Evolutionary conservation across 768 basidiomycete species (phyloP), one percentile per base, ranked within the genome.

Genomic region (Tylopilus sp.): DNA sequence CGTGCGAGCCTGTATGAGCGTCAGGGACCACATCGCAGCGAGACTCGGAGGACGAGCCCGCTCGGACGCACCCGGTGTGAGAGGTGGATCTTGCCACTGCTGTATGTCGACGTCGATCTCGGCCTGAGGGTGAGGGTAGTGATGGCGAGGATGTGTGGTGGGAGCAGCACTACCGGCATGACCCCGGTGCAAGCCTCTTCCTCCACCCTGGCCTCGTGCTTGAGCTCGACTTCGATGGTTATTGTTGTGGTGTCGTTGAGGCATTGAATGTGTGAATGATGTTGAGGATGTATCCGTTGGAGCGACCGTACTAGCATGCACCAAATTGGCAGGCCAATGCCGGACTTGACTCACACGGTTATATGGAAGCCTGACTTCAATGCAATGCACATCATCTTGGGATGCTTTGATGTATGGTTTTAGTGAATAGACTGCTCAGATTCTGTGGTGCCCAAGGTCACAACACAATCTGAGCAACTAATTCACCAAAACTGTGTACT

Each of bases 91-190:
- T 20, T 5, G 8, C 68, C 63, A 71, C 10, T 59, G 44, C 36
- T 69, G 68, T 53, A 64, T 50, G 10, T 39, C 47, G n/a, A 48
- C 41, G 30, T 69, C 69, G 10, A 57, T 40, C 7, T 71, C 63
- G 45, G 47, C 22, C 36, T 39, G 54, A 15, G 48, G 0, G 21
- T 65, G 48, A 10, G 62, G 45, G 17, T 69, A 71, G 20, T n/a
- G 40, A 21, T 52, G 45, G 35, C 36, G 51, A 42, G 56, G 52
- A 15, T 26, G n/a, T 28, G 31, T 3, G 33, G 26, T 39, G 50
- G 41, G 30, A 33, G 15, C 44, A n/a, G n/a, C n/a, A n/a, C n/a
- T n/a, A n/a, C n/a, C n/a, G n/a, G n/a, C n/a, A n/a, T n/a, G n/a
- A 7, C 18, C 25, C 1, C 12, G 33, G 23, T 40, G 30, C 7